Conservation (phyloP, 345 rosid species). For the Camelina sativa region DNA sequence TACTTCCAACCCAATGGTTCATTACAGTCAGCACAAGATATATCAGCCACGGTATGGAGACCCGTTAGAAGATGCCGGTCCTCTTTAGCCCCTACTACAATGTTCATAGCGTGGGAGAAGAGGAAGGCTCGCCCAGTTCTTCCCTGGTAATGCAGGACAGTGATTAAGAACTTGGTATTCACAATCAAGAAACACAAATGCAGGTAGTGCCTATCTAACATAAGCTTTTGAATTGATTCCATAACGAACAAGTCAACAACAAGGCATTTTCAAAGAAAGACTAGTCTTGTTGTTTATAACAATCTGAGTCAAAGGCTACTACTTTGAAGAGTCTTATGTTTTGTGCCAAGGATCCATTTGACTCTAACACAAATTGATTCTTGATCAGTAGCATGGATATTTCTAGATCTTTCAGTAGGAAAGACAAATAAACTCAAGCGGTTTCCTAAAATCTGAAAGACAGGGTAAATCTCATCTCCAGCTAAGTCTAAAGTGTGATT, state of each 20-base stretch:
- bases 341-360: background rate
- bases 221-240: slow-evolving; percentile 4
- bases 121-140: slow-evolving; percentile 87
- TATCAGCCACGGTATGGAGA: slow-evolving; percentile 87
- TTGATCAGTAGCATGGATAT: slow-evolving; percentile 1
- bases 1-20: slow-evolving; percentile 90
- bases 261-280: background rate
- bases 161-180: background rate
- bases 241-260: slow-evolving; percentile 7
- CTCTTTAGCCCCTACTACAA: slow-evolving; percentile 68
- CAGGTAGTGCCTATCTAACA: background rate
- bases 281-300: background rate
- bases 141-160: slow-evolving; percentile 51
- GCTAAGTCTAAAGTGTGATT: slow-evolving; percentile 18
- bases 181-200: slow-evolving; percentile 20
- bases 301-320: slow-evolving; percentile 14
- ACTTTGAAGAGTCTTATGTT: slow-evolving; percentile 1
- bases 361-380: background rate
- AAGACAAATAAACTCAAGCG: slow-evolving; percentile 11
- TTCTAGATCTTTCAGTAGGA: background rate
- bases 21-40: slow-evolving; percentile 69
- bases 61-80: slow-evolving; percentile 77
- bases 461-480: background rate
- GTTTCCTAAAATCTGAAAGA: slow-evolving; percentile 6
- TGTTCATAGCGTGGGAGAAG: slow-evolving; percentile 85